Conservation (phyloP, 768 basidiomycete genomes). For the Amanita subjunquillea region DNA sequence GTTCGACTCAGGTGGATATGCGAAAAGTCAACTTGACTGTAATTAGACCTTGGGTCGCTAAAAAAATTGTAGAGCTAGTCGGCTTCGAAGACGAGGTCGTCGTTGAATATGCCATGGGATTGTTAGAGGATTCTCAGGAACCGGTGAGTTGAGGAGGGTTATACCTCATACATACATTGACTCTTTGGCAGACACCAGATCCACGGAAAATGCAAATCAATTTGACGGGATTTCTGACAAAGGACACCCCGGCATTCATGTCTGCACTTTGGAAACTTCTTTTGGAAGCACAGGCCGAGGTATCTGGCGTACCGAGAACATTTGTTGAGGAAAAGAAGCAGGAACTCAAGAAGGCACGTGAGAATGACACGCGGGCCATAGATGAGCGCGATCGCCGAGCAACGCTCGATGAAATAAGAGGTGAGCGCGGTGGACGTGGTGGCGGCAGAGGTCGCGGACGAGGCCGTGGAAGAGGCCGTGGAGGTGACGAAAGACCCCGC, state of each 20-base stretch:
- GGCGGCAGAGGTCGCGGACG: conserved; percentile 53
- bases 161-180: not conserved
- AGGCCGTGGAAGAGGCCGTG: conserved; percentile 35
- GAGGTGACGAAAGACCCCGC: conserved; percentile 29
- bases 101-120: conserved; percentile 91
- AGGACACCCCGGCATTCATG: conserved; percentile 85
- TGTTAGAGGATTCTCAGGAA: conserved; percentile 77
- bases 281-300: conserved; percentile 85
- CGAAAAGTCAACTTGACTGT: conserved; percentile 90
- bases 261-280: conserved; percentile 78
- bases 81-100: conserved; percentile 97
- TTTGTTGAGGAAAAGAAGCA: conserved; percentile 90
- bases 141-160: conserved; percentile 42
- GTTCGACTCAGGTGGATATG: conserved; percentile 66
- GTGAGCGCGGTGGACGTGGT: conserved; percentile 43
- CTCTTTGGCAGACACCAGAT: conserved; percentile 59
- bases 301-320: conserved; percentile 82
- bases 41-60: conserved; percentile 92
- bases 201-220: conserved; percentile 95
- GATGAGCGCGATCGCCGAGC: conserved; percentile 63
- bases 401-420: conserved; percentile 59
- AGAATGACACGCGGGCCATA: conserved; percentile 52
- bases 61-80: conserved; percentile 82
- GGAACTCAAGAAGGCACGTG: conserved; percentile 68
- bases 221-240: conserved; percentile 85